Evolutionary conservation across 2,329 filamentous ascomycete genomes (phyloP), one percentile per base, ranked within the genome.

Genomic region (Colletotrichum sp.): DNA sequence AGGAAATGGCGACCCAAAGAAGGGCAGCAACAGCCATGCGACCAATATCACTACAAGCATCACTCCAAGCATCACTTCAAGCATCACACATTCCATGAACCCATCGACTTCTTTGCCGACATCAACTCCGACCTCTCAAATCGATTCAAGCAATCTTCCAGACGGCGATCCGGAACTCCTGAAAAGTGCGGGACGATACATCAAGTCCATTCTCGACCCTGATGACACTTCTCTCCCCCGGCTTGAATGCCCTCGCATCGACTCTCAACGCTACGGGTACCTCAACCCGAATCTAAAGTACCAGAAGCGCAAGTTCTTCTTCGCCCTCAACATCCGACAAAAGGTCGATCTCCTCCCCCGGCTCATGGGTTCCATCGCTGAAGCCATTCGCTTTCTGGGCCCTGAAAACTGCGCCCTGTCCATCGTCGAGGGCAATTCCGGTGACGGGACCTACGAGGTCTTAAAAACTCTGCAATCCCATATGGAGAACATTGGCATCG

Each of bases 401-500:
- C 86, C 88, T 0, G 76, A 86, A 13, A 84, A 85, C 69, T 92
- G 89, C 77, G 88, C 86, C 0, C 81, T 92, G 1, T 91, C 89
- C 2, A 87, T 92, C 27, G 85, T 92, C 15, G 90, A 91, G 77
- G 90, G 90, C 15, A 85, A 89, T 78, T 91, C 90, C 0, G 78
- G 85, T 25, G 90, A 92, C 74, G 89, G 89, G 7, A 92, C 90
- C 0, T 84, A 79, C 39, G 88, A 90, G 39, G 83, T 91, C 9
- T 84, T 92, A 2, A 71, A 81, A 3, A 82, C 83, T 0, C 79
- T 92, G 8, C 80, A 80, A 2, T 78, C 82, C 1, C 81, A 84
- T 5, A 79, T 92, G 0, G 79, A 86, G 15, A 78, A 77, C 0
- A 61, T 88, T 0, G 85, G 85, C 5, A 77, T 84, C 3, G 73